These are phyloP conservation scores for Tolypocladium tropicale DNA, from an alignment of 2,329 filamentous ascomycete genomes.

Conservation along the genomic window DNA sequence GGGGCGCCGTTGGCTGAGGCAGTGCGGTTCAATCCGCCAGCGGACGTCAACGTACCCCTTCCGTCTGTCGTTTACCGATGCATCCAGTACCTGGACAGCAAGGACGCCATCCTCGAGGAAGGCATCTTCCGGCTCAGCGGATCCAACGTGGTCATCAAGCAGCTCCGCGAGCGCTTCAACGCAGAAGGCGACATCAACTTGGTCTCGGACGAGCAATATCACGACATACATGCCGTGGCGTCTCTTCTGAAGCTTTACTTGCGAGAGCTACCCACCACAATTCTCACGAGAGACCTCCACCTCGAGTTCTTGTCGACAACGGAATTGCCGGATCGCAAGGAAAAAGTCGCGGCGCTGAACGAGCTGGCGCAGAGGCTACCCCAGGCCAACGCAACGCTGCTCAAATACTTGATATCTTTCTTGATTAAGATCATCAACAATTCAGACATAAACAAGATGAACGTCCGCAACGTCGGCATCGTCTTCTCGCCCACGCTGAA, in stretches of 20 bases:
- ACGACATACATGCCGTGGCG: constrained; percentile 93
- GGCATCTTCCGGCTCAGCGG: constrained; percentile 95
- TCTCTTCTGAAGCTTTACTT: constrained; percentile 91
- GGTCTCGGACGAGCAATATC: constrained; percentile 70
- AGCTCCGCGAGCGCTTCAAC: constrained; percentile 87
- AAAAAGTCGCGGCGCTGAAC: constrained; percentile 69
- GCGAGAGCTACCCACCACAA: constrained; percentile 81
- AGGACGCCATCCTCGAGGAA: constrained; percentile 75
- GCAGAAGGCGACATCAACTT: constrained; percentile 85
- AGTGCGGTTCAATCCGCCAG: constrained; percentile 67
- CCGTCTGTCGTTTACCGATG: constrained; percentile 93
- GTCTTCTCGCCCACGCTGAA: constrained; percentile 97
- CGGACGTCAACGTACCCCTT: constrained; percentile 62
- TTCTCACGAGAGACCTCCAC: constrained; percentile 84
- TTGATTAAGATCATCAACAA: constrained; percentile 89
- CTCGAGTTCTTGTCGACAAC: constrained; percentile 78
- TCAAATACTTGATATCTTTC: constrained; percentile 80
- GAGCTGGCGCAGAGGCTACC: constrained; percentile 74
- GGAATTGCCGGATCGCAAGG: constrained; percentile 62
- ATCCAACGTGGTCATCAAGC: constrained; percentile 91
- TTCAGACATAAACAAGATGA: constrained; percentile 92
- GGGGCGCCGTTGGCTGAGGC: constrained; percentile 79
- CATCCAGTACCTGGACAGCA: constrained; percentile 81
- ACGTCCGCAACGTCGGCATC: constrained; percentile 90
- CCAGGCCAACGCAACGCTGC: constrained; percentile 65